Conservation (phyloP, 2,329 filamentous ascomycete species). For the Nemania sp. region DNA sequence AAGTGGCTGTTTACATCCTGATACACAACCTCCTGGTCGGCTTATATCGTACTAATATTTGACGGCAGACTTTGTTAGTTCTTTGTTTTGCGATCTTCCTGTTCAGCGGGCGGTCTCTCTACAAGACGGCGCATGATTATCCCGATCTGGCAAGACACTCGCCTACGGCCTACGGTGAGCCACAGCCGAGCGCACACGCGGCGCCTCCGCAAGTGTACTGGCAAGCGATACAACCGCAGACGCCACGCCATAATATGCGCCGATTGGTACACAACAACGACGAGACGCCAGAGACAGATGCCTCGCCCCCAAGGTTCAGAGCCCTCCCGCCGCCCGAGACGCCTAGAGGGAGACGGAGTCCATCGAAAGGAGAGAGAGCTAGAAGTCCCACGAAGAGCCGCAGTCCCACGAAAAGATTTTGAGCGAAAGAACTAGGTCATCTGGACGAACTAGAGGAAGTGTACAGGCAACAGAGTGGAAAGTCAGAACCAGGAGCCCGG, state of each 20-base stretch:
- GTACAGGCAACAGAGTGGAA: not conserved
- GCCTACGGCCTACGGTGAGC: constrained; percentile 27
- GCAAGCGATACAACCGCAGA: constrained; percentile 37
- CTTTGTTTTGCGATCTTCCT: constrained; percentile 36
- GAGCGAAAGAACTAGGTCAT: not conserved
- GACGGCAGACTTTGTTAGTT: constrained; percentile 32
- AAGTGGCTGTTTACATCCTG: constrained; percentile 31
- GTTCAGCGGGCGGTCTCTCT: constrained; percentile 38
- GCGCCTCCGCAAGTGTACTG: constrained; percentile 35
- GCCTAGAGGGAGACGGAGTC: constrained; percentile 38
- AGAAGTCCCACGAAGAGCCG: constrained; percentile 42
- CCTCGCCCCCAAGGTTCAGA: constrained; percentile 47
- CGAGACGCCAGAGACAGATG: constrained; percentile 53
- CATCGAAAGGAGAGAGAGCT: constrained; percentile 53
- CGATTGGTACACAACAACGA: constrained; percentile 30
- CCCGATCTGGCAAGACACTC: constrained; percentile 29
- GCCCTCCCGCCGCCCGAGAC: constrained; percentile 45
- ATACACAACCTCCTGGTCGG: not conserved
- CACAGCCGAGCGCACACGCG: constrained; percentile 24
- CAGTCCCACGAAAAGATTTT: constrained; percentile 53
- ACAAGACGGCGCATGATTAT: constrained; percentile 34
- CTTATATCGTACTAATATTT: constrained; percentile 21
- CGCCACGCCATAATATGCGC: constrained; percentile 32
- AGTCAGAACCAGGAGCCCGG: not conserved
- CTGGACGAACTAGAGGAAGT: not conserved